Evolutionary conservation across 495 filamentous ascomycete genomes (phyloP), one percentile per base, ranked within the genome.

Genomic region (Sporormia fimetaria): DNA sequence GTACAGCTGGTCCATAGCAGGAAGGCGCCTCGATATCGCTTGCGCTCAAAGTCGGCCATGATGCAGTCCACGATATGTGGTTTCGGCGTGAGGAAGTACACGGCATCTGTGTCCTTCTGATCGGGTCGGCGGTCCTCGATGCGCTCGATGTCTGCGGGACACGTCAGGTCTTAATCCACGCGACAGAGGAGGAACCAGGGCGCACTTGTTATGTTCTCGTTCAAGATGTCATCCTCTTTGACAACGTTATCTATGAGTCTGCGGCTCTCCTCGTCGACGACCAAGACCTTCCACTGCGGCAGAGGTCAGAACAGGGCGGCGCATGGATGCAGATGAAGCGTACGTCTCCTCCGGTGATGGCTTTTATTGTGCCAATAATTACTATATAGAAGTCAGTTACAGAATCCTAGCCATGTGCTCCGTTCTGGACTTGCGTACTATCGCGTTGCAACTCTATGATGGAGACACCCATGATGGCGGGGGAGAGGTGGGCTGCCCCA

Each of bases 161-260:
- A 36, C 54, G 60, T 60, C 62, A 67, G 51, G 42, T 37, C 44
- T 21, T 10, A 10, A 23, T 1, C 11, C 8, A 21, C 37, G 21
- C 20, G 31, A 22, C 4, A 22, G 7, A 27, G 12, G 29, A 15
- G 7, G 2, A 15, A 21, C 33, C 9, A 26, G 25, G 17, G 40
- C 61, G 37, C 73, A 96, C 88, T 92, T 40, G 87, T 86, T 57
- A 98, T 81, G 57, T 92, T 92, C 60, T 86, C 71, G 58, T 90
- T 87, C 58, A 98, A 78, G 40, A 98, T 88, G 58, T 94, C 83
- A 70, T 95, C 87, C 63, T 94, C 82, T 48, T 83, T 87, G 54
- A 87, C 74, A 17, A 83, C 81, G 69, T 81, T 85, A 59, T 90
- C 79, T 49, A 96, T 70, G 49, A 98, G 66, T 56, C 77, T 81